Base-by-base conservation (phyloP, 768 basidiomycete species). In the Kwoniella heveanensis region DNA sequence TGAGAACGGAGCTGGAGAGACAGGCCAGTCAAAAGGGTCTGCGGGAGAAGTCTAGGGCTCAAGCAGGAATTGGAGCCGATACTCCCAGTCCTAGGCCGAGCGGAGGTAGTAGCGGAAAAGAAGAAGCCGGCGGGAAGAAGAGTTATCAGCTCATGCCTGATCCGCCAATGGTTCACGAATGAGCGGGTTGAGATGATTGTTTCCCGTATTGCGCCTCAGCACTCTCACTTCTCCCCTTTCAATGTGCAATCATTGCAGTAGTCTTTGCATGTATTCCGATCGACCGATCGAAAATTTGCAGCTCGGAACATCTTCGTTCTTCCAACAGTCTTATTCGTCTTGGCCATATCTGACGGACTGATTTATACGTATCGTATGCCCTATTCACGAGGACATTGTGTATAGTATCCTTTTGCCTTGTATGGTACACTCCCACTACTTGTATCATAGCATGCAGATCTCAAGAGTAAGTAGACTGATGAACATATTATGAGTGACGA, bases 81-180 rank as follows among this genome's bases (percentile, higher is more conserved):
- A 53, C 39, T 8, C 39, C 15, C 3, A 44, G 39, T 44, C 39
- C 39, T 8, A 9, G 39, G 27, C 3, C 21, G 27, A 26, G 46
- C 8, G 36, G 48, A 21, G 52, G 21, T 49, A 29, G 30, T 37
- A 24, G 21, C 27, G 24, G 30, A 21, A 30, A 44, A 47, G 22
- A 37, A 51, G 49, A 47, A 29, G 48, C 37, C 8, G 67, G 30
- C 8, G 67, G 30, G 21, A 56, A 55, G 46, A 53, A 59, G 21
- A 70, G 62, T 61, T 72, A 61, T 61, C 61, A 52, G 32, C 63
- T 72, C 15, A 60, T 66, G 39, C 67, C 67, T 49, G 70, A 72
- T 64, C 57, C 62, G 50, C 70, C 70, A 29, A 44, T 36, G 6
- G 44, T 53, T 17, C 55, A 54, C 54, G 62, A 62, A 27, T 51